These are phyloP conservation scores for Colletotrichum liaoningense DNA, from an alignment of 2,329 filamentous ascomycete species.

Conservation along the genomic window DNA sequence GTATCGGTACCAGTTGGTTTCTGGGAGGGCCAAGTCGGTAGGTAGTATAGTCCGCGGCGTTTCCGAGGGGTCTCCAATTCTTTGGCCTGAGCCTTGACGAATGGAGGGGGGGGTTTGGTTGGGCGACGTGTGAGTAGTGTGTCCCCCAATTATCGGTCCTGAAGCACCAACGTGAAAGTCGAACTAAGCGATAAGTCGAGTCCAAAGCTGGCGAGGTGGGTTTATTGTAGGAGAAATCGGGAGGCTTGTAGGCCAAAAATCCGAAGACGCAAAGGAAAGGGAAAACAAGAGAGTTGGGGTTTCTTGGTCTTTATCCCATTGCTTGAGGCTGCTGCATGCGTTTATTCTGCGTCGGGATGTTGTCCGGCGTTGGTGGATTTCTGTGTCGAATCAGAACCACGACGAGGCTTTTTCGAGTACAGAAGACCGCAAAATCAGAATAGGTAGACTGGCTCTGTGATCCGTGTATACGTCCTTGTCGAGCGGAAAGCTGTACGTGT, in stretches of 20 bases:
- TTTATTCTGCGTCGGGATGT: background rate
- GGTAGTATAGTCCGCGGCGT: slow-evolving; percentile 17
- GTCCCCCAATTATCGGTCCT: slow-evolving; percentile 19
- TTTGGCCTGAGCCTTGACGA: slow-evolving; percentile 1
- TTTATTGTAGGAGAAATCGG: slow-evolving; percentile 4
- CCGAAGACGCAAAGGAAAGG: background rate
- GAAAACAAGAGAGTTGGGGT: background rate
- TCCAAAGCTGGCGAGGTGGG: slow-evolving; percentile 4
- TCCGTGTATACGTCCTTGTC: background rate
- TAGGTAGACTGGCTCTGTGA: background rate
- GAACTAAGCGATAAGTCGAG: slow-evolving; percentile 16
- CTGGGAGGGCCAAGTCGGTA: background rate
- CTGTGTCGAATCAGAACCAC: slow-evolving; percentile 7
- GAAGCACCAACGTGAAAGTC: slow-evolving; percentile 21
- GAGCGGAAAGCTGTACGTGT: background rate
- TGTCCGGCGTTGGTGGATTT: background rate
- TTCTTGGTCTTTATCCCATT: slow-evolving; percentile 31
- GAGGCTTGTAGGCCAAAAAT: slow-evolving; percentile 21
- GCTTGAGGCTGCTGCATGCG: slow-evolving; percentile 30
- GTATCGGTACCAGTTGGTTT: slow-evolving; percentile 4
- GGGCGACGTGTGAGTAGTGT: slow-evolving; percentile 1
- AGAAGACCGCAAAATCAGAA: background rate
- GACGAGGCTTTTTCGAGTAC: slow-evolving; percentile 3
- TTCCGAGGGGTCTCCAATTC: slow-evolving; percentile 25
- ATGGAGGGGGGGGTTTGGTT: slow-evolving; percentile 1